Base-by-base conservation (phyloP, 306 rosid species). In the Pyrus pyrifolia region DNA sequence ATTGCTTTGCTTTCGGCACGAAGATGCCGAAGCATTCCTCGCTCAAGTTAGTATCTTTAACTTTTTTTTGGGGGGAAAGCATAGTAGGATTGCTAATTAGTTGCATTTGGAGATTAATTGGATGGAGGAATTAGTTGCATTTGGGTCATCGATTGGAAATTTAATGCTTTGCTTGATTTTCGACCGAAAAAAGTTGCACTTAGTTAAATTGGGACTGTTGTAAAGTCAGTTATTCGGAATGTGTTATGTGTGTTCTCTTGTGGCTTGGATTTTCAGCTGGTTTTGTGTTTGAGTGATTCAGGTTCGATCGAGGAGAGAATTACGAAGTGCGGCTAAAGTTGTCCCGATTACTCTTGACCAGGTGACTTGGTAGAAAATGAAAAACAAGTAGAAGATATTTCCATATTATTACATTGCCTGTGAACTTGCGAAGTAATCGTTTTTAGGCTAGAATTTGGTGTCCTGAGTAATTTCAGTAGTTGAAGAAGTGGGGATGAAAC, bases 1-100 rank as follows among this genome's bases (percentile, higher is more conserved):
- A 18, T 80, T 95, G 79, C 97, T 95, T 13, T 95, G 99, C 87
- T 95, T 92, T 80, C 97, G 97, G 75, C 92, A 86, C 68, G 97
- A 94, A 78, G 98, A 94, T 64, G 98, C 97, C 25, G 92, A 94
- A 79, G 87, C 97, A 49, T 90, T 91, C 78, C 95, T 94, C 51
- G 91, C 98, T 80, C 97, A 94, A 75, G 97, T 93, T 68, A 74
- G 79, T 45, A 65, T 31, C 35, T 22, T 25, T 68, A 8, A 13
- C 14, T 31, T 53, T 11, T n/a, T 35, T 18, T 33, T 6, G 6
- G 53, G n/a, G 33, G 52, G 55, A 22, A 13, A 22, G 11, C 2
- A 2, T 68, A 42, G 2, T 42, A 29, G 13, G 27, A 8, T 66
- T 23, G 35, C 10, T 19, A 33, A 33, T 66, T 66, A 66, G 70